These are phyloP conservation scores for Balansia obtecta DNA, from an alignment of 2,329 filamentous ascomycete species.

Conservation along the genomic window DNA sequence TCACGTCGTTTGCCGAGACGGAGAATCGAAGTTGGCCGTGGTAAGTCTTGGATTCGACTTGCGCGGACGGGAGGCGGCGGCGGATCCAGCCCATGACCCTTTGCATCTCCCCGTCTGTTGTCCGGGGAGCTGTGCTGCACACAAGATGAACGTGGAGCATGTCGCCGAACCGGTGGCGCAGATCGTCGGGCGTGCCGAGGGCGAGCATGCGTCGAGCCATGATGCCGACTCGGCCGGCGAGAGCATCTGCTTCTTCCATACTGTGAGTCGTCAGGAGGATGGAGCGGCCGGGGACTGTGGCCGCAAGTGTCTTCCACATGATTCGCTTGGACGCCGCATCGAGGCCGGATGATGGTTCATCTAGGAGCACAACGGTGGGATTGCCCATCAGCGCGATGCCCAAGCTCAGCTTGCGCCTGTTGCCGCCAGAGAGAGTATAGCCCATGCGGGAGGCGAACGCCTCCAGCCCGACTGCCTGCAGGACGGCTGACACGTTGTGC, in stretches of 20 bases:
- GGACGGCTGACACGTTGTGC: slow-evolving; percentile 65
- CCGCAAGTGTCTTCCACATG: slow-evolving; percentile 79
- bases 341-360: slow-evolving; percentile 81
- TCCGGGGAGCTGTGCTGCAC: slow-evolving; percentile 61
- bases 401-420: slow-evolving; percentile 83
- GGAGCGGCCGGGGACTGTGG: slow-evolving; percentile 63
- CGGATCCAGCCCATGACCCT: slow-evolving; percentile 54
- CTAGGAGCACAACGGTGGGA: slow-evolving; percentile 72
- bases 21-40: slow-evolving; percentile 84
- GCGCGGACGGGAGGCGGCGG: slow-evolving; percentile 47
- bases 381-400: slow-evolving; percentile 91
- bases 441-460: slow-evolving; percentile 65
- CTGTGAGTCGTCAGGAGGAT: slow-evolving; percentile 84
- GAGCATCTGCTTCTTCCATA: slow-evolving; percentile 89
- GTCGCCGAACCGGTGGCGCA: slow-evolving; percentile 66
- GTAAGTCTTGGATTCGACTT: slow-evolving; percentile 61
- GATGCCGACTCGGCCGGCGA: slow-evolving; percentile 75
- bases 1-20: slow-evolving; percentile 41
- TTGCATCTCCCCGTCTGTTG: slow-evolving; percentile 54
- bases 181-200: slow-evolving; percentile 59
- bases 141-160: slow-evolving; percentile 74
- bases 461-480: slow-evolving; percentile 68
- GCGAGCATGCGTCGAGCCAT: slow-evolving; percentile 79
- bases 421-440: slow-evolving; percentile 70
- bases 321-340: slow-evolving; percentile 83